Percentiles rank a stretch among this genome's conserved stretches.
Evolutionary conservation across 1,284 basidiomycete species (phyloP).

Genomic region (Coniferiporia weirii): DNA sequence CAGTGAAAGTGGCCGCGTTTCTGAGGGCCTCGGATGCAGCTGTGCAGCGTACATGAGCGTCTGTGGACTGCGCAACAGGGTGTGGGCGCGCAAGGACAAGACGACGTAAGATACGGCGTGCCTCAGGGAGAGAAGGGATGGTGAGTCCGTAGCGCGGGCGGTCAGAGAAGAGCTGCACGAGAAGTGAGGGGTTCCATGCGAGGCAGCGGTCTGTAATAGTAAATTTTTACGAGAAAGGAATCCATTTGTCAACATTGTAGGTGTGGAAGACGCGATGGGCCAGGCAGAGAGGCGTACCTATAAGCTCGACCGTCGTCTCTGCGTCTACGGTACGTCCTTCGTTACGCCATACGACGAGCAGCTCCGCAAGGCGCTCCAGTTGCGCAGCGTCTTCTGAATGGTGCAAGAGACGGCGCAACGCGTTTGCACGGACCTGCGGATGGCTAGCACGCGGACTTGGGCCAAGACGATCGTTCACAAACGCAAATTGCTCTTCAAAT

Average conservation of each 20-base stretch:
- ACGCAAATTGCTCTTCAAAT: slow-evolving; percentile 15
- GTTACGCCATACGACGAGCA: slow-evolving; percentile 10
- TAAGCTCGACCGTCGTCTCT: slow-evolving; percentile 9
- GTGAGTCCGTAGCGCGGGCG: slow-evolving; percentile 21
- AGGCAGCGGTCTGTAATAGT: slow-evolving; percentile 9
- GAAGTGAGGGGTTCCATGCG: slow-evolving; percentile 16
- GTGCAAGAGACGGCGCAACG: slow-evolving; percentile 9
- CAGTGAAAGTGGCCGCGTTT: slow-evolving; percentile 16
- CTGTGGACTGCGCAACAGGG: background rate
- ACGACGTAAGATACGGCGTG: slow-evolving; percentile 21
- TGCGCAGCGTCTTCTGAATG: slow-evolving; percentile 2
- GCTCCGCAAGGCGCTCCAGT: slow-evolving; percentile 1
- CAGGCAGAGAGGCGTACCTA: slow-evolving; percentile 3
- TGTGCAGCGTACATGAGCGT: background rate
- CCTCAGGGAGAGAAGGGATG: slow-evolving; percentile 18
- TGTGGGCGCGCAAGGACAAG: slow-evolving; percentile 9
- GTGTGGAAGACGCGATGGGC: background rate
- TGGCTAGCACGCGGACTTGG: slow-evolving; percentile 1
- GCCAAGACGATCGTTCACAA: slow-evolving; percentile 6
- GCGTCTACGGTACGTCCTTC: slow-evolving; percentile 2
- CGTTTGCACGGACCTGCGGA: slow-evolving; percentile 9
- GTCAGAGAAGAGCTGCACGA: slow-evolving; percentile 19
- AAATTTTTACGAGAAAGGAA: no score
- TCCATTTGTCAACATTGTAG: background rate
- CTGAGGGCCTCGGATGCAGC: background rate